Base-by-base conservation (phyloP, 2,329 filamentous ascomycete species). In the Thelonectria blattea region DNA sequence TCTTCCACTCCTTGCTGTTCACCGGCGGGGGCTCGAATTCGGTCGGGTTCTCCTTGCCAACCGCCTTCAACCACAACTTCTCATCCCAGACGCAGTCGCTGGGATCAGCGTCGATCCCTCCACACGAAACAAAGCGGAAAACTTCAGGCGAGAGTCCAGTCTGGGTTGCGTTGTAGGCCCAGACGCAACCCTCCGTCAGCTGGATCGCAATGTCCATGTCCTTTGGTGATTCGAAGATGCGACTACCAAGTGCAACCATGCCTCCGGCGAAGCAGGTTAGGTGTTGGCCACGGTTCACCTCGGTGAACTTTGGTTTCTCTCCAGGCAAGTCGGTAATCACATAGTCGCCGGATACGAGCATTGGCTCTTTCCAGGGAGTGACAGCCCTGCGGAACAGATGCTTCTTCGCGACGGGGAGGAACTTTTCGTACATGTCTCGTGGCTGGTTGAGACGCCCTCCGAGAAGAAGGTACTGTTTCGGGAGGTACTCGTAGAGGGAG, bases 311-410 rank as follows among this genome's bases (percentile, higher is more conserved):
- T 52, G 64, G 63, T 18, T 65, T 53, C 48, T 67, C 63, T 4
- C 67, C 62, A n/a, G 64, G 63, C 24, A 63, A 46, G 48, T 53
- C 58, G 42, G 37, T 68, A n/a, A 76, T 72, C 22, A 65, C 78
- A 8, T 80, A 76, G 22, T 82, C 81, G n/a, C 88, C 88, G 0
- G 87, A 81, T 18, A 91, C 78, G 11, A 91, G 79, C 27, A 91
- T 83, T 58, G 89, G 82, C 8, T 81, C 79, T 11, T 80, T 75
- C n/a, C 76, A 77, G 1, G 84, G 84, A 3, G 85, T 80, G 80
- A 91, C 84, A 0, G 90, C 89, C 15, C 85, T 81, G 74, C 86
- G 91, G 60, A 92, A 82, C n/a, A 92, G 78, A 60, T 88, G 77
- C 56, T 85, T 79, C 61, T 86, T 70, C 9, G 77, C 89, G 69